These are phyloP conservation scores for Daldinia decipiens DNA, from an alignment of 495 filamentous ascomycete genomes.

Conservation along the genomic window DNA sequence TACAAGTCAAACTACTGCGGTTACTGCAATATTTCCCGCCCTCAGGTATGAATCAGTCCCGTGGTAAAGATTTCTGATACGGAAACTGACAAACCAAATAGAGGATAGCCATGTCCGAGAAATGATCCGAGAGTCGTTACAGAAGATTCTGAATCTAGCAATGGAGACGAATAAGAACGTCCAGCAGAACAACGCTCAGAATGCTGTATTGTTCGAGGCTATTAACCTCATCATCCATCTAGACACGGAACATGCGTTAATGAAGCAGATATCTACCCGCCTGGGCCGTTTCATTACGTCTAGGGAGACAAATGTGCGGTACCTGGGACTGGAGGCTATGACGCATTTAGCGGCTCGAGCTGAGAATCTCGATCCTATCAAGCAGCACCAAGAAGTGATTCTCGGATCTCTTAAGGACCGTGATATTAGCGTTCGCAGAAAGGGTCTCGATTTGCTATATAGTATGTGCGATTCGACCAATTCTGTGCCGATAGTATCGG, in stretches of 20 bases:
- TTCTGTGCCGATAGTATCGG: slow-evolving; percentile 89
- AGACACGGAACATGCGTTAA: slow-evolving; percentile 94
- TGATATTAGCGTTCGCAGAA: slow-evolving; percentile 96
- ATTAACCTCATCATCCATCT: slow-evolving; percentile 99
- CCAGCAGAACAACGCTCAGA: slow-evolving; percentile 99
- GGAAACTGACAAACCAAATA: slow-evolving; percentile 50
- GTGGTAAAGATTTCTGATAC: not conserved
- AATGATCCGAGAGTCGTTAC: slow-evolving; percentile 90
- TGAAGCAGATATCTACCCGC: slow-evolving; percentile 95
- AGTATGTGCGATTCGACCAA: slow-evolving; percentile 99
- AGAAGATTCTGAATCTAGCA: slow-evolving; percentile 88
- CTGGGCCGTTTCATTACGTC: slow-evolving; percentile 97
- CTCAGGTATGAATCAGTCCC: slow-evolving; percentile 71
- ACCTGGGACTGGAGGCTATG: slow-evolving; percentile 97
- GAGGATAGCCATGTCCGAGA: slow-evolving; percentile 92
- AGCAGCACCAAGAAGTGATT: slow-evolving; percentile 97
- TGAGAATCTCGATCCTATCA: slow-evolving; percentile 96
- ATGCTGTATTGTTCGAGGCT: slow-evolving; percentile 97
- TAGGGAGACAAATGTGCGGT: slow-evolving; percentile 96
- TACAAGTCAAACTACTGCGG: slow-evolving; percentile 92
- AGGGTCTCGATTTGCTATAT: slow-evolving; percentile 95
- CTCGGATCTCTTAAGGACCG: slow-evolving; percentile 92
- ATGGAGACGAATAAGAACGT: slow-evolving; percentile 97
- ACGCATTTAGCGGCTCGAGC: slow-evolving; percentile 95
- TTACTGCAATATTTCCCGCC: slow-evolving; percentile 96